Evolutionary conservation across 805 yeast genomes (phyloP).

Genomic region (Yarrowia sp.): DNA sequence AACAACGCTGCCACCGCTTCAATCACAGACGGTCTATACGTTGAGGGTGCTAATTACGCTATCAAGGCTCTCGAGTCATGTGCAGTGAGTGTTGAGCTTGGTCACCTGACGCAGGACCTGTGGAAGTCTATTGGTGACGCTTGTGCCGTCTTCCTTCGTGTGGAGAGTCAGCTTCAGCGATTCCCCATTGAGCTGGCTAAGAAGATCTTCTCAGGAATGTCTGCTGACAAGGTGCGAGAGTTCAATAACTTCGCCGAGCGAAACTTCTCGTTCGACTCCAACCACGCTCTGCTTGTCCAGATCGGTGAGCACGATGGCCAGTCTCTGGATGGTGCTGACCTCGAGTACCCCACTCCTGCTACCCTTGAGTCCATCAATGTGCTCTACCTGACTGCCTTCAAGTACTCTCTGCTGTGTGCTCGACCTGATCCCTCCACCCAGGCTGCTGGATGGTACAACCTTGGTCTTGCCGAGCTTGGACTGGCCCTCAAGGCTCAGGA

Average conservation of each 20-base stretch:
- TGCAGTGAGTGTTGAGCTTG: slow-evolving; percentile 52
- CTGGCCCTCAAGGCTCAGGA: slow-evolving; percentile 52
- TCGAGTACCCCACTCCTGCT: slow-evolving; percentile 1
- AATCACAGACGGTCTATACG: slow-evolving; percentile 66
- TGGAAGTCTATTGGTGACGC: slow-evolving; percentile 75
- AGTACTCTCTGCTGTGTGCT: slow-evolving; percentile 39
- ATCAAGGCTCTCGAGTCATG: slow-evolving; percentile 55
- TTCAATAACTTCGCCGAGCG: slow-evolving; percentile 28
- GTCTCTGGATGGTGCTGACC: slow-evolving; percentile 10
- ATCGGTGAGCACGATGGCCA: slow-evolving; percentile 14
- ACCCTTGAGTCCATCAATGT: slow-evolving; percentile 1
- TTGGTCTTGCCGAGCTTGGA: slow-evolving; percentile 70
- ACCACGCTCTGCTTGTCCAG: slow-evolving; percentile 18
- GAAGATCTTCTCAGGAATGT: slow-evolving; percentile 42
- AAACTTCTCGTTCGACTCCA: slow-evolving; percentile 34
- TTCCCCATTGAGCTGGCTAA: slow-evolving; percentile 57
- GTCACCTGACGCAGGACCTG: slow-evolving; percentile 55
- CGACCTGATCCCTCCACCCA: slow-evolving; percentile 48
- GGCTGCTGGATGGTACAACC: slow-evolving; percentile 61
- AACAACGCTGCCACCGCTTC: slow-evolving; percentile 62
- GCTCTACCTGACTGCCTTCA: slow-evolving; percentile 24
- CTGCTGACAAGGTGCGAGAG: slow-evolving; percentile 22
- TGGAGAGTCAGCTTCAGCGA: slow-evolving; percentile 60
- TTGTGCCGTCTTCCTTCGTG: slow-evolving; percentile 58
- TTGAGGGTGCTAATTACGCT: slow-evolving; percentile 64